A percentile compares a stretch with the other conserved stretches of the same genome.
These are phyloP conservation scores for Syncephalastrum sp. DNA, from an alignment of 371 early-diverging fungal genomes.

Conservation along the genomic window DNA sequence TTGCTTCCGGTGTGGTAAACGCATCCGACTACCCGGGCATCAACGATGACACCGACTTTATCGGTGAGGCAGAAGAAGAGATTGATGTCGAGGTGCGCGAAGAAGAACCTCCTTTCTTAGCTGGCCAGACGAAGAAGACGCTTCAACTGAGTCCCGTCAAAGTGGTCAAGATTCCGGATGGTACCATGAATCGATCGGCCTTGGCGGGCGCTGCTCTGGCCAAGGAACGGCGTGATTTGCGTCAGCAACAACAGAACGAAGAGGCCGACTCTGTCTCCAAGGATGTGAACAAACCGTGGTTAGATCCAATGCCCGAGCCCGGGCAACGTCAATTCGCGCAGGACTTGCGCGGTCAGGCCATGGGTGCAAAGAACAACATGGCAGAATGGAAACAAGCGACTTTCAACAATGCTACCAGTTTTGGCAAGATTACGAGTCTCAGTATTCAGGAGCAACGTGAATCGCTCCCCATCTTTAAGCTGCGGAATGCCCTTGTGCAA, in stretches of 20 bases:
- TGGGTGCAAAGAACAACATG: constrained; percentile 61
- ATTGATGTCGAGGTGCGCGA: constrained; percentile 95
- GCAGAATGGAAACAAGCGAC: constrained; percentile 95
- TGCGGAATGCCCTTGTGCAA: constrained; percentile 75
- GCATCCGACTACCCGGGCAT: constrained; percentile 84
- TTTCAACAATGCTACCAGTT: constrained; percentile 86
- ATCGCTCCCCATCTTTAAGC: constrained; percentile 85
- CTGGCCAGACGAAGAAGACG: constrained; percentile 86
- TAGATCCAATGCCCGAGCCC: constrained; percentile 93
- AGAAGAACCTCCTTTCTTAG: constrained; percentile 93
- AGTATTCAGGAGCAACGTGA: constrained; percentile 92
- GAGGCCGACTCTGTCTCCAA: constrained; percentile 88
- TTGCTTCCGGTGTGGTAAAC: constrained; percentile 90
- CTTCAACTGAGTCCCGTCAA: constrained; percentile 93
- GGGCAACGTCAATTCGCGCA: constrained; percentile 88
- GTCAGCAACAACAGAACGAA: constrained; percentile 84
- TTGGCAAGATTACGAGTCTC: constrained; percentile 86
- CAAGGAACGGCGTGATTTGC: constrained; percentile 90
- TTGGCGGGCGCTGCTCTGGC: constrained; percentile 89
- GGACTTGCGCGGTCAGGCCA: constrained; percentile 73
- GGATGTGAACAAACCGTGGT: constrained; percentile 89
- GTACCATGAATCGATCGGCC: constrained; percentile 94
- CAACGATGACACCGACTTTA: constrained; percentile 67
- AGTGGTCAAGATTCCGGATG: constrained; percentile 96
- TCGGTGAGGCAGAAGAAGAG: constrained; percentile 89